Evolutionary conservation across 1,284 basidiomycete genomes (phyloP).

Genomic region (Ceraceosorus guamensis): DNA sequence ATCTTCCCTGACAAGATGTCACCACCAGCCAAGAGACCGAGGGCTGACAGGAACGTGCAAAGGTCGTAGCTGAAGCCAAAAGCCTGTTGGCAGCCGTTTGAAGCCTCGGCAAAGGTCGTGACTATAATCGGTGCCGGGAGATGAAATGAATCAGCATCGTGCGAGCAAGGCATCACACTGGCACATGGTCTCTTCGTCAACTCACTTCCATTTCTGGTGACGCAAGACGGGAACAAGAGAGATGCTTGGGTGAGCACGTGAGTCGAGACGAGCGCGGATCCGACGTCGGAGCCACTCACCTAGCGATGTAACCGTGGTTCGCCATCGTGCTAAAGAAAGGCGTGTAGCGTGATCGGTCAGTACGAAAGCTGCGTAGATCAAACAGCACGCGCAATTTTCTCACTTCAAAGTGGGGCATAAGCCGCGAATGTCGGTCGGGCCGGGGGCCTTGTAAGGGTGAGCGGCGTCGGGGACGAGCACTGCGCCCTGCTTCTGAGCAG

Average conservation of each 20-base stretch:
- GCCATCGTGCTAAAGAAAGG: background rate
- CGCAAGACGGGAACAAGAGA: too few species aligned
- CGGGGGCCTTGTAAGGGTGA: slow-evolving; percentile 11
- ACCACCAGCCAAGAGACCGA: slow-evolving; percentile 13
- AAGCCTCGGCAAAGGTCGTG: slow-evolving; percentile 10
- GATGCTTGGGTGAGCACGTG: too few species aligned
- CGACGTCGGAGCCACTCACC: background rate
- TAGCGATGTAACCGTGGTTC: slow-evolving; percentile 14
- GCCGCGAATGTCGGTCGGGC: slow-evolving; percentile 11
- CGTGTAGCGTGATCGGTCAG: too few species aligned
- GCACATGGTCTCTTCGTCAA: too few species aligned
- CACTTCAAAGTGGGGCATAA: slow-evolving; percentile 12
- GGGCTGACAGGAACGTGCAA: slow-evolving; percentile 8
- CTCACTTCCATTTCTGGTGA: too few species aligned
- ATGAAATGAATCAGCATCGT: too few species aligned
- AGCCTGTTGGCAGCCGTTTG: slow-evolving; percentile 9
- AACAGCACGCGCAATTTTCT: too few species aligned
- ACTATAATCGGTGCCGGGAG: background rate
- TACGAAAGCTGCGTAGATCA: too few species aligned
- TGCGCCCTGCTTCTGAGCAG: slow-evolving; percentile 8
- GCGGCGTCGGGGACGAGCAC: slow-evolving; percentile 8
- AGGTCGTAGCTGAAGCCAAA: slow-evolving; percentile 9
- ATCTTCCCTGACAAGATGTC: slow-evolving; percentile 8
- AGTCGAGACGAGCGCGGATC: too few species aligned
- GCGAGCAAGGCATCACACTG: too few species aligned